Evolutionary conservation across 1,284 basidiomycete genomes (phyloP), one percentile per base, ranked within the genome.

Genomic region (Ceratobasidium sp.): DNA sequence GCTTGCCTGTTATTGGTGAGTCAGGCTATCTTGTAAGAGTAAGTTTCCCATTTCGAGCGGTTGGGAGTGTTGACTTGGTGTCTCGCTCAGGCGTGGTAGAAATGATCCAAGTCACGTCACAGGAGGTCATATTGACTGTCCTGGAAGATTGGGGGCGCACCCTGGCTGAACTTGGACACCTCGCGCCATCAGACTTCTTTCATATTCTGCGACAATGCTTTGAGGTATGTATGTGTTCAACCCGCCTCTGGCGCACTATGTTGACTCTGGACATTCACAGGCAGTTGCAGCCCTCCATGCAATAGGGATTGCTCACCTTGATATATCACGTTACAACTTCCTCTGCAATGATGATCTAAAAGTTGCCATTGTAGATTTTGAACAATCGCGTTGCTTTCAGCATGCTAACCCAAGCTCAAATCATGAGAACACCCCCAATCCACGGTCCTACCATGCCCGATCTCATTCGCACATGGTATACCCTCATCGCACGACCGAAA

Each of bases 271-370:
- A 22, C 12, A 38, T 38, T 25, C 32, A 55, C 50, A 67, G 64
- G 64, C 64, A 22, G 64, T 67, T 22, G 38, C 40, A 20, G n/a
- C 27, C 12, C 52, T 67, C n/a, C 64, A 67, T 29, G 64, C 50
- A 45, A 67, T 54, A 10, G 64, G 64, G 34, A 42, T 67, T n/a
- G 64, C 64, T 32, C 64, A 67, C 20, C 64, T 67, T 29, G 64
- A 67, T 32, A 67, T 67, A 12, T 67, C 64, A 25, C 43, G 50
- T 29, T 45, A 67, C 52, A 67, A 67, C 64, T 67, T 67, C 34
- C 52, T 67, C 6, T 67, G 64, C 40, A 67, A 67, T 29, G 17
- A 35, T 8, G 4, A 53, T 3, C 45, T 22, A 45, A 15, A 22
- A 42, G 52, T 67, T 13, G 64, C 40, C 12, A 25, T 67, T n/a